Base-by-base conservation (phyloP, 148 eudicot genomes). In the Fagopyrum tataricum region DNA sequence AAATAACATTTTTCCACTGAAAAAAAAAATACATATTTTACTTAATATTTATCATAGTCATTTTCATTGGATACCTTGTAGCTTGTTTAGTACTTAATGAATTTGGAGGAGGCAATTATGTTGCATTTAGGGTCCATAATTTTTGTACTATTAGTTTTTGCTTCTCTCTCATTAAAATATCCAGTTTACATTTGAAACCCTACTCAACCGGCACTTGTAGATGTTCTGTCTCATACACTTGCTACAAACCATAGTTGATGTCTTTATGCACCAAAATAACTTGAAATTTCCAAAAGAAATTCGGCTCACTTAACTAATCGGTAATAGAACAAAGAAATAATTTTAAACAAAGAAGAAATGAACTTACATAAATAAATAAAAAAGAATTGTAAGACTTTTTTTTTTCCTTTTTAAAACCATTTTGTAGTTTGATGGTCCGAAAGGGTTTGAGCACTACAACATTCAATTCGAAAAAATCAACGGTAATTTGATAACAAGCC, bases 1-100 rank as follows among this genome's bases (percentile, higher is more conserved):
- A 17, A 20, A 11, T 21, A 4, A 56, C 61, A 55, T 18, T 14
- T 21, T 56, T 21, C 37, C 37, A 7, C 4, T 31, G 2, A 31
- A 55, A 55, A 10, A 55, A 56, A 56, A 56, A 2, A 17, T 47
- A 47, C 13, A 47, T 47, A 0, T 47, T 47, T 47, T 47, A 3
- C 13, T 5, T 47, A 47, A 23, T 13, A 21, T 58, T 31, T 15
- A 59, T 10, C 23, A 17, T 59, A 23, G 39, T 59, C 66, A 24
- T 59, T 59, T 51, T 59, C 66, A 23, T 59, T 59, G 66, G 66
- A 59, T 58, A 59, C 66, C 66, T 24, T 59, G 26, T 31, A 64
- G 69, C 43, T 31, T 59, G 40, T 5, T 59, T 59, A 15, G 43
- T 64, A 31, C 6, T 37, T 62, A 31, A 31, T 14, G 41, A 4